Base-by-base conservation (phyloP, 306 rosid species). In the Quercus mongolica region DNA sequence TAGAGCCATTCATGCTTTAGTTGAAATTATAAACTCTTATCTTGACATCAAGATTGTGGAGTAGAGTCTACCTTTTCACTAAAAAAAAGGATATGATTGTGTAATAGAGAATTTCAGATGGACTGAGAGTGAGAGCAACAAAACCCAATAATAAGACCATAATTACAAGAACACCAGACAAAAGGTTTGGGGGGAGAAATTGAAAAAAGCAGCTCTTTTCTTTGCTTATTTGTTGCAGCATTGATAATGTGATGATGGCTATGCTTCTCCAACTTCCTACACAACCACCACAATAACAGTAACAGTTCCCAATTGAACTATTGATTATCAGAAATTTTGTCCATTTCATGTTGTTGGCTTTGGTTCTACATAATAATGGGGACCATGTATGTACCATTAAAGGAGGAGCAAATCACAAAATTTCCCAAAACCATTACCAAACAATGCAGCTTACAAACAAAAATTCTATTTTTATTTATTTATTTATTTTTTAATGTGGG, bases 211-310 rank as follows among this genome's bases (percentile, higher is more conserved):
- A 57, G 20, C 13, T 56, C 33, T 59, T 51, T 2, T 41, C 46
- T 8, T 67, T 68, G 28, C 25, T 63, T 26, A 13, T 20, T 63
- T 26, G 52, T n/a, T 75, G 55, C 56, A 7, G 57, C 46, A 41
- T 41, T 78, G 73, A 71, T 76, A 57, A 54, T 69, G 61, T 76
- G 86, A 85, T 35, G 65, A 88, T 35, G 65, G 76, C 78, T 71
- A 83, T 74, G 68, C 80, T 52, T 73, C 87, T 81, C 89, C 87
- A 79, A 73, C 55, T 56, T 26, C 33, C 65, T 21, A 64, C 28
- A 2, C 82, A 68, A 79, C 83, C 75, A 77, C 83, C 74, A 35
- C 57, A 46, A n/a, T 51, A 64, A 46, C 59, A 54, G 58, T 59
- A 76, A 35, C 51, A 69, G 46, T 73, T 59, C 69, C 73, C 52